Conservation (phyloP, 2,329 filamentous ascomycete species). For the Cladobotryum mycophilum region DNA sequence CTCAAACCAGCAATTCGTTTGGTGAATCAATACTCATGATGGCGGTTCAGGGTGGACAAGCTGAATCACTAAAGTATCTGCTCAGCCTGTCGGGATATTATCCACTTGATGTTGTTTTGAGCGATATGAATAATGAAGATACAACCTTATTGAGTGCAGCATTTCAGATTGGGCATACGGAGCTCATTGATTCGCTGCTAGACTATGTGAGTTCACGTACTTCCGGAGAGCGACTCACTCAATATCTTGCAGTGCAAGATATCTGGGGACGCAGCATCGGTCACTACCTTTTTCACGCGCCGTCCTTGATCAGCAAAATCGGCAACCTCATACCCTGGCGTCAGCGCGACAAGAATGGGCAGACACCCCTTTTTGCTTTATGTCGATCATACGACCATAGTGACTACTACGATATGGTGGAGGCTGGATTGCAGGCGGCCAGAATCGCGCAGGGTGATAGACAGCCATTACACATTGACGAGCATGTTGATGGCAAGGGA, state of each 20-base stretch:
- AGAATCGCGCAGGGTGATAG: conserved; percentile 69
- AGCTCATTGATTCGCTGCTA: conserved; percentile 69
- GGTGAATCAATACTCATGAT: conserved; percentile 89
- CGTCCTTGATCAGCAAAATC: conserved; percentile 69
- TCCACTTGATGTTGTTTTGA: conserved; percentile 61
- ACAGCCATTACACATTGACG: conserved; percentile 77
- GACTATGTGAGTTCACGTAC: conserved; percentile 58
- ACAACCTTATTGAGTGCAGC: conserved; percentile 86
- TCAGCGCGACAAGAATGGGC: conserved; percentile 89
- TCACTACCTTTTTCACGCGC: conserved; percentile 95
- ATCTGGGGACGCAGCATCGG: conserved; percentile 79
- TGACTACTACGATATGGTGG: conserved; percentile 82
- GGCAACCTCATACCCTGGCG: conserved; percentile 79
- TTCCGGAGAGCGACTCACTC: conserved; percentile 49
- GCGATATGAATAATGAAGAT: conserved; percentile 83
- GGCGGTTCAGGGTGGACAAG: conserved; percentile 67
- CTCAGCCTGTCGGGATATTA: conserved; percentile 73
- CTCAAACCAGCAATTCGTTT: conserved; percentile 60
- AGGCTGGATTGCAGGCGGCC: conserved; percentile 69
- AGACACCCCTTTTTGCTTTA: conserved; percentile 93
- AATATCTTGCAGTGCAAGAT: conserved; percentile 73
- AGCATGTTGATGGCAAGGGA: conserved; percentile 86
- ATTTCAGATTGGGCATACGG: conserved; percentile 72
- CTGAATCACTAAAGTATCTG: conserved; percentile 70
- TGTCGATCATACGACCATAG: conserved; percentile 93